Conservation (phyloP, 768 basidiomycete genomes). For the Suillus decipiens region DNA sequence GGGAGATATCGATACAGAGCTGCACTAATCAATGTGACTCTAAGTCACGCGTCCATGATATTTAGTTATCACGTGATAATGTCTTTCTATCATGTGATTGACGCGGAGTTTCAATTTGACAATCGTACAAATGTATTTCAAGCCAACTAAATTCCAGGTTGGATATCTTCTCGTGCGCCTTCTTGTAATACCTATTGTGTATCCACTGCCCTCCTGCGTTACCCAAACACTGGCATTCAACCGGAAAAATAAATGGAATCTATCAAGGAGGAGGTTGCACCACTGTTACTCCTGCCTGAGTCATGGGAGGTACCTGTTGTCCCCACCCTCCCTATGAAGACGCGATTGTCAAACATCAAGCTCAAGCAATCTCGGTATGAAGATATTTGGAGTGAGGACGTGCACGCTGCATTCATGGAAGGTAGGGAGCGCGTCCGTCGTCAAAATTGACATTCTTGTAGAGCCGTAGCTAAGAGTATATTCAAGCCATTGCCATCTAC, state of each 20-base stretch:
- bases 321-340: neutral
- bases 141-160: constrained; percentile 10
- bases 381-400: constrained; percentile 36
- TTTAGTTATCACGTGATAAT: constrained; percentile 24
- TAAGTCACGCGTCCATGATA: neutral
- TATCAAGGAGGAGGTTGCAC: constrained; percentile 19
- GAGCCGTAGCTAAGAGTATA: constrained; percentile 14
- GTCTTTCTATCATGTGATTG: constrained; percentile 33
- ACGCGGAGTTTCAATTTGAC: constrained; percentile 26
- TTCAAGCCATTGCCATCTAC: constrained; percentile 31
- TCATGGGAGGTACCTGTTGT: constrained; percentile 6
- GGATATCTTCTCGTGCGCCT: constrained; percentile 8
- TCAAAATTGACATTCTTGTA: neutral
- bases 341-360: constrained; percentile 9
- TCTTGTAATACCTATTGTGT: neutral
- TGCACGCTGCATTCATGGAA: constrained; percentile 39
- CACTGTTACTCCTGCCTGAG: constrained; percentile 11
- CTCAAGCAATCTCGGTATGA: constrained; percentile 35
- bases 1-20: neutral
- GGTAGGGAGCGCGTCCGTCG: constrained; percentile 20
- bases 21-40: neutral
- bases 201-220: constrained; percentile 8
- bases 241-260: constrained; percentile 21
- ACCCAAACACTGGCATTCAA: constrained; percentile 13
- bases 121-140: constrained; percentile 18